phyloP scores from a whole-genome alignment of 495 filamentous ascomycete genomes.

The Penicillium samsonianum region DNA sequence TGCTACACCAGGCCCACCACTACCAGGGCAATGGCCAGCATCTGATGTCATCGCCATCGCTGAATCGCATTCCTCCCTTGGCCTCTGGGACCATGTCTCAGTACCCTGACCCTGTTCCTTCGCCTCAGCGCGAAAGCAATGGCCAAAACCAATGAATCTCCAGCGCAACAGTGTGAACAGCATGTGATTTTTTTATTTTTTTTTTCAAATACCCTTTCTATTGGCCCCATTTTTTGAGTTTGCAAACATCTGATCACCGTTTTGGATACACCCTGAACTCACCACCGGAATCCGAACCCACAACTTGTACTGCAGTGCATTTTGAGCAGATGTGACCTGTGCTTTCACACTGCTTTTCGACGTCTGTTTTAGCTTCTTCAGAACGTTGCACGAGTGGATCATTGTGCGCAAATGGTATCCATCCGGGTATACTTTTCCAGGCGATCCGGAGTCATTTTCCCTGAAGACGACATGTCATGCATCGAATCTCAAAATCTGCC shows the following conservation, averaged over 20 bases:
- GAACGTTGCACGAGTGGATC: background rate
- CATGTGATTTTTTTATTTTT: background rate
- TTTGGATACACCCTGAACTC: background rate
- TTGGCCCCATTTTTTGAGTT: background rate
- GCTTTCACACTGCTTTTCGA: background rate
- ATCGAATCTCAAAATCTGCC: background rate
- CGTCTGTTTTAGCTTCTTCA: slow-evolving; percentile 20
- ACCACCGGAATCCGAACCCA: background rate
- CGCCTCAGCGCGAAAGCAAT: slow-evolving; percentile 26
- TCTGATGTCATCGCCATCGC: slow-evolving; percentile 40
- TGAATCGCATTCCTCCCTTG: slow-evolving; percentile 42
- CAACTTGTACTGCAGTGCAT: background rate
- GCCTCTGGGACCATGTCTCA: slow-evolving; percentile 33
- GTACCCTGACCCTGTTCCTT: slow-evolving; percentile 30
- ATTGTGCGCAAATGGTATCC: slow-evolving; percentile 17
- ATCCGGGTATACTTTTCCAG: slow-evolving; percentile 23
- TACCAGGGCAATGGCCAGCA: slow-evolving; percentile 31
- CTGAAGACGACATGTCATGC: background rate
- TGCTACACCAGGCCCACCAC: slow-evolving; percentile 28
- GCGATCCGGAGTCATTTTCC: slow-evolving; percentile 11
- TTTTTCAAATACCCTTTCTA: background rate
- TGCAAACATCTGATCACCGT: background rate
- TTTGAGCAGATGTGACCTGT: slow-evolving; percentile 4
- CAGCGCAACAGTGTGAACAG: background rate
- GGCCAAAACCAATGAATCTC: slow-evolving; percentile 15